These are phyloP conservation scores for Persicaria maculosa DNA, from an alignment of 148 eudicot species.

Conservation along the genomic window DNA sequence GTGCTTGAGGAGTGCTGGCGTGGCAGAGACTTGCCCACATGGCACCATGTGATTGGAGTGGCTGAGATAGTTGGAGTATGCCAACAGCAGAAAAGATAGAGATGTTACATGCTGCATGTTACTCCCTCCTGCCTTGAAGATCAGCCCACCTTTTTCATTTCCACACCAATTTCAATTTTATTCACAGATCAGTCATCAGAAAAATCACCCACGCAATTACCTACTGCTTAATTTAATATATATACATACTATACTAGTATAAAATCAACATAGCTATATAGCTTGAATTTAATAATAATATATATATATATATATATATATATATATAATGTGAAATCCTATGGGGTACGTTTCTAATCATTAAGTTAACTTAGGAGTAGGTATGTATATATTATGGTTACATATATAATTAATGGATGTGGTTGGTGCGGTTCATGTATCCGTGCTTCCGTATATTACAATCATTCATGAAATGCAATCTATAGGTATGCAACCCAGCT, in stretches of 20 bases:
- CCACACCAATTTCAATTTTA: neutral
- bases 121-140: conserved; percentile 86
- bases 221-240: too few relatives aligned
- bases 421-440: conserved; percentile 7
- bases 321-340: too few relatives aligned
- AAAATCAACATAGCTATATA: too few relatives aligned
- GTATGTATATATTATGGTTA: neutral
- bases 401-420: neutral
- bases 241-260: too few relatives aligned
- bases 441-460: neutral
- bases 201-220: too few relatives aligned
- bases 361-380: neutral
- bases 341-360: neutral
- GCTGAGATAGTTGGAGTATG: conserved; percentile 87
- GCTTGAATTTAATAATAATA: too few relatives aligned
- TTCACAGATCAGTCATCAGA: too few relatives aligned
- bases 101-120: conserved; percentile 99
- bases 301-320: too few relatives aligned
- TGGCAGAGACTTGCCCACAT: conserved; percentile 61
- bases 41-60: conserved; percentile 85
- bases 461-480: conserved; percentile 6
- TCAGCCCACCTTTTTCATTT: conserved; percentile 55
- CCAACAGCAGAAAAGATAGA: conserved; percentile 68
- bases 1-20: conserved; percentile 63
- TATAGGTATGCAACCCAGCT: neutral